Evolutionary conservation across 805 yeast species (phyloP), one percentile per base, ranked within the genome.

Genomic region (Suhomyces xylopsoci): DNA sequence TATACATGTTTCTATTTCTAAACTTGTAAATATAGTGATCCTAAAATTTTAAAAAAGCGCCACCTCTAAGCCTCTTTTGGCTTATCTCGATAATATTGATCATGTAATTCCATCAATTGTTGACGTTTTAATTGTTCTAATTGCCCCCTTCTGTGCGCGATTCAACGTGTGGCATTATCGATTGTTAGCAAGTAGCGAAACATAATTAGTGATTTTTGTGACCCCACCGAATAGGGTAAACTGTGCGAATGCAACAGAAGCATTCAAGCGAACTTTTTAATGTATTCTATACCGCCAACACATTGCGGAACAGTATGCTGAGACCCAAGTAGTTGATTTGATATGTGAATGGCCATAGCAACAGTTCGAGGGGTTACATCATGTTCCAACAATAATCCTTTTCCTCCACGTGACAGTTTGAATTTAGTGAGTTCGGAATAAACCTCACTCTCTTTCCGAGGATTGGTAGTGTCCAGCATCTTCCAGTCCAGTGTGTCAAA

Each of bases 401-500:
- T 62, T 30, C 54, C 59, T 1, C 56, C 54, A 14, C 62, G 60
- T 0, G 54, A 50, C 3, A 47, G 28, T 48, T 70, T 70, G 87
- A 93, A 90, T 7, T 61, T 60, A 2, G 62, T 64, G 2, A 88
- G 83, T 38, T 87, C 90, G 2, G 64, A 63, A 43, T 78, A 70
- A 38, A 92, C 83, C 42, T 80, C 80, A 1, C 65, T 64, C 51
- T 81, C 83, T 0, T 83, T 76, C 58, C 80, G 78, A 19, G 42
- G 42, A 20, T 74, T 75, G 6, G 38, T 25, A 5, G 57, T 46
- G 3, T 54, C 53, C 20, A 81, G 74, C 63, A 91, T 70, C 65
- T 83, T 82, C 98, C 98, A 93, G 68, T 93, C 98, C 70, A 85
- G 85, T 0, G 97, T 83, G 68, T 93, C 98, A 62, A 80, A 82